Evolutionary conservation across 169 alveolate genomes (phyloP).

Genomic region (Amoebophrya sp.): DNA sequence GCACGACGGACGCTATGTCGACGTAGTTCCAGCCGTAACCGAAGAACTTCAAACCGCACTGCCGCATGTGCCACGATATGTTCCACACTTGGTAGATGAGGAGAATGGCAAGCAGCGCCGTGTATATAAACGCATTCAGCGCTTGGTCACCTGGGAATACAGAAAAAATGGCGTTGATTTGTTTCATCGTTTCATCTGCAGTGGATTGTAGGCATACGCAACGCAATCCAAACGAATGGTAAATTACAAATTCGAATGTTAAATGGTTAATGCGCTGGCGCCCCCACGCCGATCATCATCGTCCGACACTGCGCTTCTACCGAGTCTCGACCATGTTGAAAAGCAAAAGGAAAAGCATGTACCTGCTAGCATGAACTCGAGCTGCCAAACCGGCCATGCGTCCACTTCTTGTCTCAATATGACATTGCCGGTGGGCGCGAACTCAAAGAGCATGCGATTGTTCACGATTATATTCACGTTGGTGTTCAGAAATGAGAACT

Average conservation of each 20-base stretch:
- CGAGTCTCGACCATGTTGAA: too few relatives aligned
- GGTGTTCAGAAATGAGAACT: neutral
- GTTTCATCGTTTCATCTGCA: too few relatives aligned
- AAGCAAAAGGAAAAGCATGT: too few relatives aligned
- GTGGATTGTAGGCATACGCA: too few relatives aligned
- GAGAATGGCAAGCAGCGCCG: neutral
- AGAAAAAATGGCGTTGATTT: neutral
- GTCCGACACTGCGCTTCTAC: too few relatives aligned
- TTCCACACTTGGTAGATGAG: constrained; percentile 10
- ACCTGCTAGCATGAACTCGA: neutral
- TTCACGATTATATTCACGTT: neutral
- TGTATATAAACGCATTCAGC: neutral
- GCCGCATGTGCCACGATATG: neutral
- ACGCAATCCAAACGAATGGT: too few relatives aligned
- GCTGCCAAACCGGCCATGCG: constrained; percentile 1
- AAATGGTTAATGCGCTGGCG: too few relatives aligned
- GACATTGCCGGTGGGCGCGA: neutral
- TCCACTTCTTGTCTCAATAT: neutral
- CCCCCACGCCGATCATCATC: too few relatives aligned
- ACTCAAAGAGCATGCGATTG: constrained; percentile 20
- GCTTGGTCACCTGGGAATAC: constrained; percentile 3
- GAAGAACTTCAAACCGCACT: constrained; percentile 6
- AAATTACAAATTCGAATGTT: too few relatives aligned
- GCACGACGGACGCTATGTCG: neutral
- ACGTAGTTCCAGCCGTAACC: neutral